phyloP scores from a whole-genome alignment of 2,329 filamentous ascomycete species.

The Venturia aucupariae region DNA sequence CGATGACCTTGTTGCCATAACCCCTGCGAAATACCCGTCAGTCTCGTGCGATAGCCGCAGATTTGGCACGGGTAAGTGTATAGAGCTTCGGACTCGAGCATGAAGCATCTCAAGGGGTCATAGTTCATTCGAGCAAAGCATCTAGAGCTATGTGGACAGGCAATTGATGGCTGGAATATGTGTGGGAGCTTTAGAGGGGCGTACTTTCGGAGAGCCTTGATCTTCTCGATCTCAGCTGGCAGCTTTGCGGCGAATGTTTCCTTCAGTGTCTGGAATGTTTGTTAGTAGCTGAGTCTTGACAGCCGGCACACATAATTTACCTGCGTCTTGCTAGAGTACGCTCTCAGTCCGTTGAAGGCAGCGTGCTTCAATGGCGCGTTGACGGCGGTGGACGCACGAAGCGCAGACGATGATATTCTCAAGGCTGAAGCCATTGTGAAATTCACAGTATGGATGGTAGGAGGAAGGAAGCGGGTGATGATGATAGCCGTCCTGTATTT shows the following conservation, averaged over 20 bases:
- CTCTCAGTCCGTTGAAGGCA: slow-evolving; percentile 75
- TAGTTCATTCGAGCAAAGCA: background rate
- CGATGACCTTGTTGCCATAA: slow-evolving; percentile 87
- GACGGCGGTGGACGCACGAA: slow-evolving; percentile 65
- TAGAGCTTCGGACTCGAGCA: background rate
- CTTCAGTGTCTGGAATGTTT: slow-evolving; percentile 68
- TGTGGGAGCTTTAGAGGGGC: slow-evolving; percentile 26
- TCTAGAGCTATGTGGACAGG: background rate
- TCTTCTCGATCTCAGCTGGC: slow-evolving; percentile 95
- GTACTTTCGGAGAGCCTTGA: slow-evolving; percentile 96
- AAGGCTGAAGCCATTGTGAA: slow-evolving; percentile 71
- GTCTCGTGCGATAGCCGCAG: background rate
- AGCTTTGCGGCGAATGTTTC: slow-evolving; percentile 95
- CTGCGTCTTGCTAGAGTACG: slow-evolving; percentile 89
- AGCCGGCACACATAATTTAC: slow-evolving; percentile 46
- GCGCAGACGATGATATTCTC: slow-evolving; percentile 69
- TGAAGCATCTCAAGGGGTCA: background rate
- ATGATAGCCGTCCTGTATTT: slow-evolving; percentile 17
- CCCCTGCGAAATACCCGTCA: slow-evolving; percentile 45
- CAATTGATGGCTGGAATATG: background rate
- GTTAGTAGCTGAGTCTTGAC: background rate
- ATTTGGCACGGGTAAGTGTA: background rate
- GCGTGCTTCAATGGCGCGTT: slow-evolving; percentile 54
- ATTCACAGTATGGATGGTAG: background rate
- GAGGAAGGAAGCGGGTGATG: slow-evolving; percentile 29